Percentiles rank a stretch among this genome's conserved stretches.
These are phyloP conservation scores for Capronia coronata DNA, from an alignment of 2,329 filamentous ascomycete species.

Conservation along the genomic window DNA sequence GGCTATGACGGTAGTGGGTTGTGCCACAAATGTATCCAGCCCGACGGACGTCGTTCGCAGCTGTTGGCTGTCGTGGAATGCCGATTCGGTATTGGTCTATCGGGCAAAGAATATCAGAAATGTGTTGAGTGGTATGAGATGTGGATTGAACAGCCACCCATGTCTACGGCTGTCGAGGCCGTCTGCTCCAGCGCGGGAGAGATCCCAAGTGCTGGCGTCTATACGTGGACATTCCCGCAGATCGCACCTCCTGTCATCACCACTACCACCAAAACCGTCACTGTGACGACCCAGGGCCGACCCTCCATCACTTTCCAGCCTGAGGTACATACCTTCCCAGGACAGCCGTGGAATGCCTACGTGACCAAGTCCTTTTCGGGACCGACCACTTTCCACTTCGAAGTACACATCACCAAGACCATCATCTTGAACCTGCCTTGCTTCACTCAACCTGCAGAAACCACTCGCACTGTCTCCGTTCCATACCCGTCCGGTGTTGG, in stretches of 20 bases:
- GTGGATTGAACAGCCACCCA: slow-evolving; percentile 2
- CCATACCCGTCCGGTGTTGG: no score
- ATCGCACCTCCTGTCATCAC: slow-evolving; percentile 7
- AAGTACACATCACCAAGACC: slow-evolving; percentile 7
- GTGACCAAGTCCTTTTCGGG: slow-evolving; percentile 7
- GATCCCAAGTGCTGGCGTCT: slow-evolving; percentile 4
- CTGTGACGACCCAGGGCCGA: slow-evolving; percentile 5
- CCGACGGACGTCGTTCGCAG: neutral
- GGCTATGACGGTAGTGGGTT: slow-evolving; percentile 10
- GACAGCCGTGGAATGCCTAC: slow-evolving; percentile 9
- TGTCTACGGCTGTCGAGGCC: neutral
- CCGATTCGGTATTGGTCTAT: neutral
- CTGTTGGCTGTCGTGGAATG: slow-evolving; percentile 7
- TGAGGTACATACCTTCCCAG: neutral
- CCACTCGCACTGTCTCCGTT: no score
- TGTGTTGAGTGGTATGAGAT: slow-evolving; percentile 5
- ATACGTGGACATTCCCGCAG: slow-evolving; percentile 16
- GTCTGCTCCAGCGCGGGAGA: slow-evolving; percentile 1
- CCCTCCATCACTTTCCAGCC: neutral
- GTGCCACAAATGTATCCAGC: neutral
- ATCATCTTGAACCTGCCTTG: slow-evolving; percentile 1
- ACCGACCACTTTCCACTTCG: slow-evolving; percentile 15
- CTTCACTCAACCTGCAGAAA: neutral
- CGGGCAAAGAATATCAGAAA: neutral
- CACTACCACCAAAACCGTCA: slow-evolving; percentile 1